Percentiles rank a stretch among this genome's conserved stretches.
Conservation (phyloP, 2,329 filamentous ascomycete genomes). For the Monosporascus sp. region DNA sequence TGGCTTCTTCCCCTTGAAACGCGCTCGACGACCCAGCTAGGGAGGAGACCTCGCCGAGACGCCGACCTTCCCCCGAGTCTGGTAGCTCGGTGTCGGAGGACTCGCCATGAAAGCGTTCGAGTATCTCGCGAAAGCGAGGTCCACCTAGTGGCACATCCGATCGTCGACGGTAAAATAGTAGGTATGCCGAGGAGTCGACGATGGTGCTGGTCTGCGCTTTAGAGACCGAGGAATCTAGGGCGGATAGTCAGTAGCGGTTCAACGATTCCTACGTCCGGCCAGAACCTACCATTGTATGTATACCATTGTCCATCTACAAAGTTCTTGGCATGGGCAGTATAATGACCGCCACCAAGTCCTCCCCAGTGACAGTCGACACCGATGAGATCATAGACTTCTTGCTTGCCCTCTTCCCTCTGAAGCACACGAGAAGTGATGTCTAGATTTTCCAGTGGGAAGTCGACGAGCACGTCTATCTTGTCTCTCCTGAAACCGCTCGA, state of each 20-base stretch:
- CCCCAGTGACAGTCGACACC: conserved; percentile 96
- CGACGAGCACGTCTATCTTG: conserved; percentile 85
- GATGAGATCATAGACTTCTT: conserved; percentile 86
- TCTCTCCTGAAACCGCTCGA: conserved; percentile 76
- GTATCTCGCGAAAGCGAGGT: conserved; percentile 64
- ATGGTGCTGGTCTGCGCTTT: conserved; percentile 56
- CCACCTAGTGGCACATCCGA: conserved; percentile 75
- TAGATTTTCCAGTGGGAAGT: conserved; percentile 84
- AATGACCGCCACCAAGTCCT: conserved; percentile 89
- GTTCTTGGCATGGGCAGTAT: conserved; percentile 91
- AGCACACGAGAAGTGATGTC: conserved; percentile 78
- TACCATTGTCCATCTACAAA: conserved; percentile 90
- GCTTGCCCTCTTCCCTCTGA: conserved; percentile 73
- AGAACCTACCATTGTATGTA: conserved; percentile 80
- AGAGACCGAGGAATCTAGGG: conserved; percentile 67
- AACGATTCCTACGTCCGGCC: background rate
- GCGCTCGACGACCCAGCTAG: conserved; percentile 87
- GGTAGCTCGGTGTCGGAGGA: conserved; percentile 39
- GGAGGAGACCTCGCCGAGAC: conserved; percentile 80
- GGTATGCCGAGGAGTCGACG: conserved; percentile 75
- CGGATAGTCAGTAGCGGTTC: conserved; percentile 32
- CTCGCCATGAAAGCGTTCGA: conserved; percentile 56
- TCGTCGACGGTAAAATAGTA: conserved; percentile 91
- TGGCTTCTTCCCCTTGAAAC: conserved; percentile 72
- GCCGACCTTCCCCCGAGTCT: conserved; percentile 72